phyloP scores from a whole-genome alignment of 176 grass and related monocot species.

The Ampelocalamus luodianensis region DNA sequence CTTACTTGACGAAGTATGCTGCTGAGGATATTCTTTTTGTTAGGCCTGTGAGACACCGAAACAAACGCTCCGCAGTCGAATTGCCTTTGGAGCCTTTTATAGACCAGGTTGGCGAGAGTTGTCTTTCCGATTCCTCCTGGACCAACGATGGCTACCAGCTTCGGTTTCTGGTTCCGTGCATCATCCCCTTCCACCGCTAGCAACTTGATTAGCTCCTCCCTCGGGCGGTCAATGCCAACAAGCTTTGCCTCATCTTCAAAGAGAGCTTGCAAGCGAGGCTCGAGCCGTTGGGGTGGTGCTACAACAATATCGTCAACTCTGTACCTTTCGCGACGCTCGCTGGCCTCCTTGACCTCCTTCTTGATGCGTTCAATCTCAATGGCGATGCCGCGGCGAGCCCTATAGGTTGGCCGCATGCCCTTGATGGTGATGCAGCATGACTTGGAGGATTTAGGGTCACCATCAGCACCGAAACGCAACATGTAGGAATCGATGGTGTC shows the following conservation, averaged over 20 bases:
- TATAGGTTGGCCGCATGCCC: neutral
- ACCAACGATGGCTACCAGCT: conserved; percentile 10
- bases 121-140: conserved; percentile 32
- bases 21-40: conserved; percentile 2
- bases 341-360: neutral
- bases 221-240: neutral
- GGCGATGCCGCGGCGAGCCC: neutral
- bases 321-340: neutral
- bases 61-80: conserved; percentile 9
- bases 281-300: neutral
- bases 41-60: conserved; percentile 18
- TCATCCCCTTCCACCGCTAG: neutral
- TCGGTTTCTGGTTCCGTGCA: neutral
- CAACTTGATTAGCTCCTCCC: neutral
- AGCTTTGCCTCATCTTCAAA: neutral
- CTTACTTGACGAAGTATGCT: conserved; percentile 24
- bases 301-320: neutral
- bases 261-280: neutral
- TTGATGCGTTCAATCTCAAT: conserved; percentile 10
- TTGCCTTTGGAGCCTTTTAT: neutral
- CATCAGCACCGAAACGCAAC: neutral
- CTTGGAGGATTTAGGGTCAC: neutral
- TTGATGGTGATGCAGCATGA: neutral
- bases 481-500: neutral
- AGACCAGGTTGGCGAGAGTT: conserved; percentile 5